A percentile compares a stretch with the other conserved stretches of the same genome.
Conservation (phyloP, 495 filamentous ascomycete species). For the Aspergillus nanangensis region DNA sequence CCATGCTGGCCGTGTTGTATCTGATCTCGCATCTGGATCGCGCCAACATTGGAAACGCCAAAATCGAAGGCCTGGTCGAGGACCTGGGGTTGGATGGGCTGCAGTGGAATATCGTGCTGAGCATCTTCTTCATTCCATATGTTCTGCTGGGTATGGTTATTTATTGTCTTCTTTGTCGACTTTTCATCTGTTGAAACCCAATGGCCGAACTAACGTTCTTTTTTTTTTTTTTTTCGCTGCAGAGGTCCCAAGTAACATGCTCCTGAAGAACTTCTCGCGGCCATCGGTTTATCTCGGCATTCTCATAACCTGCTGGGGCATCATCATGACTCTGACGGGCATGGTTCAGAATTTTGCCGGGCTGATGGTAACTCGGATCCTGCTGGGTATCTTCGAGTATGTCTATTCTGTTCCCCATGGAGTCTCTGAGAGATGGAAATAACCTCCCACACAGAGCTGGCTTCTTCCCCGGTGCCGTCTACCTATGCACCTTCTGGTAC, state of each 20-base stretch:
- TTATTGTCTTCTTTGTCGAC: constrained; percentile 27
- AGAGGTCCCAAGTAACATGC: constrained; percentile 54
- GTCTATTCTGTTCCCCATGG: neutral
- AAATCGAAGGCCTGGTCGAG: constrained; percentile 62
- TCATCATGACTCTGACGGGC: constrained; percentile 39
- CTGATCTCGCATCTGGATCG: constrained; percentile 49
- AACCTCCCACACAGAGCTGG: constrained; percentile 26
- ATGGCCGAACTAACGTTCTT: constrained; percentile 9
- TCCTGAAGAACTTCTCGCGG: constrained; percentile 38
- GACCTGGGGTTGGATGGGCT: constrained; percentile 54
- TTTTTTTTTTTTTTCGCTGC: neutral
- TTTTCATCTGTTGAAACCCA: constrained; percentile 12
- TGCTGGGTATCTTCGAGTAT: constrained; percentile 61
- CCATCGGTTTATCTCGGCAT: constrained; percentile 45
- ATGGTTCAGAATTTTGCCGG: constrained; percentile 54
- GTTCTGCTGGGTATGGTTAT: constrained; percentile 58
- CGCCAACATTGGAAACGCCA: constrained; percentile 71
- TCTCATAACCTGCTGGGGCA: constrained; percentile 52
- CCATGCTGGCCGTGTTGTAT: constrained; percentile 38
- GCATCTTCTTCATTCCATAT: constrained; percentile 67
- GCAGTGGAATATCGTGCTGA: constrained; percentile 57
- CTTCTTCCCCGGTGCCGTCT: constrained; percentile 67
- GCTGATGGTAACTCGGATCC: constrained; percentile 53
- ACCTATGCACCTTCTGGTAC: constrained; percentile 73
- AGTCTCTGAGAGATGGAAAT: neutral